A percentile compares a stretch with the other conserved stretches of the same genome.
phyloP scores from a whole-genome alignment of 108 stramenopile species.

The Mediolabrus comicus region DNA sequence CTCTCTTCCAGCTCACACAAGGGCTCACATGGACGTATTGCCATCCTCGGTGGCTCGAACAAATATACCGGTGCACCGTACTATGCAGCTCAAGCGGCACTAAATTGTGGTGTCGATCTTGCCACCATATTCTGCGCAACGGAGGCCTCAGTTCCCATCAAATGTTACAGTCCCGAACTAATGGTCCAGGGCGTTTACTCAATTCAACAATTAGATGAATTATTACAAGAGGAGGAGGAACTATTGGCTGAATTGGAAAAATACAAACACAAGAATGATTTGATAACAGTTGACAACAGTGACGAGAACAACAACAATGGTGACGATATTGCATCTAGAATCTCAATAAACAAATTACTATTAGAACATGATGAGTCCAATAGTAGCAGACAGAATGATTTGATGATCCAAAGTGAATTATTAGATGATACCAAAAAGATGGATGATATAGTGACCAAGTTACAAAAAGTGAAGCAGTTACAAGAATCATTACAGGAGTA shows the following conservation, averaged over 20 bases:
- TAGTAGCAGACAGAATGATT: not conserved
- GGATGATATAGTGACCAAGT: conserved; percentile 8
- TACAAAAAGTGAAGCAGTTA: conserved; percentile 16
- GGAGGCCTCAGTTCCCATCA: conserved; percentile 93
- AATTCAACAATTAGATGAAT: conserved; percentile 53
- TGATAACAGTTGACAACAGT: conserved; percentile 3
- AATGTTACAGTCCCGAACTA: conserved; percentile 87
- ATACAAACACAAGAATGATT: not conserved
- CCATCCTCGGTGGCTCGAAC: conserved; percentile 90
- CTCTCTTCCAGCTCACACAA: conserved; percentile 70
- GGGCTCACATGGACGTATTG: conserved; percentile 93
- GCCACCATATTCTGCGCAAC: conserved; percentile 90
- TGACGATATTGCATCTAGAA: not conserved
- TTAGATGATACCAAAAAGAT: conserved; percentile 12
- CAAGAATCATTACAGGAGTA: conserved; percentile 13
- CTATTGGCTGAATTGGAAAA: conserved; percentile 19
- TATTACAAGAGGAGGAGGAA: conserved; percentile 1
- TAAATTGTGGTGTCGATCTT: conserved; percentile 93
- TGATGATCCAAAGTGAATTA: conserved; percentile 9
- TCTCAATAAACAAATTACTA: not conserved
- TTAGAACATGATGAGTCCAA: not conserved
- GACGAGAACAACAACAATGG: not conserved
- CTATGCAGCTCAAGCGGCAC: conserved; percentile 89
- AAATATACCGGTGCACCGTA: conserved; percentile 98
- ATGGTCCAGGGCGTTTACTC: conserved; percentile 91